Conservation (phyloP, 352 stramenopile genomes). For the Phytophthora hibernalis region DNA sequence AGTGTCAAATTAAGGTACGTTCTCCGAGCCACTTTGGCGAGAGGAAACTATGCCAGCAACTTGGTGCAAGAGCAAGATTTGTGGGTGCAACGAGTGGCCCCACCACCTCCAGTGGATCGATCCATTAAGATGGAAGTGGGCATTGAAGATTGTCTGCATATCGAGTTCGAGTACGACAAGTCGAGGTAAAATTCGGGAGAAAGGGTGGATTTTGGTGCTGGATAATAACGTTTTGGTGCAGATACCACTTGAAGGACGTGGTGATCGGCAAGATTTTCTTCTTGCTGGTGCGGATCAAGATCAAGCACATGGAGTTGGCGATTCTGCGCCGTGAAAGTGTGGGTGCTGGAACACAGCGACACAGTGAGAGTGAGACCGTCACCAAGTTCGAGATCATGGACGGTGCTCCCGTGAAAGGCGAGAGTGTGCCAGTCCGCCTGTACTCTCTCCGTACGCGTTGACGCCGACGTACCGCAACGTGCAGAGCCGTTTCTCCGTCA, state of each 20-base stretch:
- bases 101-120: constrained; percentile 84
- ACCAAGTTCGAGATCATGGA: constrained; percentile 99
- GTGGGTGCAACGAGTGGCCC: constrained; percentile 84
- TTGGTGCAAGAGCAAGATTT: constrained; percentile 95
- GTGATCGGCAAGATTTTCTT: constrained; percentile 99
- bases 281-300: constrained; percentile 98
- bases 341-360: constrained; percentile 73
- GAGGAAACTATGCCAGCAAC: constrained; percentile 90
- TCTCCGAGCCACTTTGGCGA: constrained; percentile 92
- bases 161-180: constrained; percentile 99
- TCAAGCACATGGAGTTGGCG: constrained; percentile 99
- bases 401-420: constrained; percentile 95
- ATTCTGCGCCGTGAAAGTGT: constrained; percentile 96
- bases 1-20: constrained; percentile 98
- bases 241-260: constrained; percentile 94
- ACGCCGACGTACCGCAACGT: constrained; percentile 92
- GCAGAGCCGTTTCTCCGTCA: constrained; percentile 93
- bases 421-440: constrained; percentile 97
- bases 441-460: constrained; percentile 92
- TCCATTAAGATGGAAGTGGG: constrained; percentile 98
- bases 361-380: constrained; percentile 97
- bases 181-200: constrained; percentile 87
- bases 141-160: constrained; percentile 99
- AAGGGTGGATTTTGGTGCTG: too few species aligned
- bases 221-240: constrained; percentile 17